Percentiles rank a stretch among this genome's conserved stretches.
Conservation (phyloP, 192 early-diverging fungal genomes). For the Podochytrium sp. region DNA sequence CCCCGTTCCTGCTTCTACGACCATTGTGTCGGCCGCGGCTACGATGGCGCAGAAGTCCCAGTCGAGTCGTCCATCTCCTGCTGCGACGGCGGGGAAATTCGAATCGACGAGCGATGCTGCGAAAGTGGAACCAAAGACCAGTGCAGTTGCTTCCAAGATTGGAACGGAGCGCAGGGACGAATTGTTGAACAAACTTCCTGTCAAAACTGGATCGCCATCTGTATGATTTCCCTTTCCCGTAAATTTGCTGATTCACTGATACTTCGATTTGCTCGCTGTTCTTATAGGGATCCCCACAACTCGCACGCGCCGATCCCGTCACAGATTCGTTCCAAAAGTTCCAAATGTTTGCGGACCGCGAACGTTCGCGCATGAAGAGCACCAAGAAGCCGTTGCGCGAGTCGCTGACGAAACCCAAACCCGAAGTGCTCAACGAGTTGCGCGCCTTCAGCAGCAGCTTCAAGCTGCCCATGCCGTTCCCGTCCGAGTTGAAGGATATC, state of each 20-base stretch:
- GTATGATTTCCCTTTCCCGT: not conserved
- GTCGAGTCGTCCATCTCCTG: too few relatives aligned
- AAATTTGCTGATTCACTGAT: not conserved
- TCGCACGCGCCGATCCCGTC: constrained; percentile 44
- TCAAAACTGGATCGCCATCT: constrained; percentile 37
- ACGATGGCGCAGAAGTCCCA: not conserved
- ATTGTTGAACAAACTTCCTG: constrained; percentile 33
- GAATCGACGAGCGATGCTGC: not conserved
- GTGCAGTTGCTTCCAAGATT: constrained; percentile 16
- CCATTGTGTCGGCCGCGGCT: not conserved
- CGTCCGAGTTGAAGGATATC: constrained; percentile 22
- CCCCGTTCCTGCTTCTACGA: not conserved
- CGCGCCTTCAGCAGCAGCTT: constrained; percentile 79
- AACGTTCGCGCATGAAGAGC: constrained; percentile 77
- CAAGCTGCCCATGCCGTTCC: constrained; percentile 42
- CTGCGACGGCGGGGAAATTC: not conserved
- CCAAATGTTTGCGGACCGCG: constrained; percentile 73
- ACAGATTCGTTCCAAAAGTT: constrained; percentile 43
- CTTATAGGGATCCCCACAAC: not conserved
- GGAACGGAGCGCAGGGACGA: constrained; percentile 17
- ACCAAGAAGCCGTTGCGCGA: constrained; percentile 67
- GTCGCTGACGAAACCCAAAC: constrained; percentile 71
- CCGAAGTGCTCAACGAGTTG: constrained; percentile 75
- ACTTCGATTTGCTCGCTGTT: not conserved
- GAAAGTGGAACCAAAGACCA: not conserved